Percentiles rank a stretch among this genome's conserved stretches.
Evolutionary conservation across 169 alveolate species (phyloP).

Genomic region (Theileria equi): DNA sequence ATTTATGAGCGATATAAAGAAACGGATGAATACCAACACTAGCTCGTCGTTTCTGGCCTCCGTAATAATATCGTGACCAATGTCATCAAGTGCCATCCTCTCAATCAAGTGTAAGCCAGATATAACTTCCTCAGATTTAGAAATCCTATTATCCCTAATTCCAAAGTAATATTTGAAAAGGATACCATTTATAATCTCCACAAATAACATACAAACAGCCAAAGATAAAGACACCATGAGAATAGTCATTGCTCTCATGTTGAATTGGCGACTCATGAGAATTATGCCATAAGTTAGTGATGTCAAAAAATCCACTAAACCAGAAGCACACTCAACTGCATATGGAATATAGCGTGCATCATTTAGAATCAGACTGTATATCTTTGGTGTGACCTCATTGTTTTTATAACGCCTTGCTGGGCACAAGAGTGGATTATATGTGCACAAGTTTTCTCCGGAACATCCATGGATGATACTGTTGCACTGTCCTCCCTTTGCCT

Average conservation of each 20-base stretch:
- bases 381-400: conserved; percentile 38
- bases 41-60: conserved; percentile 36
- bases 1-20: conserved; percentile 14
- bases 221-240: not conserved
- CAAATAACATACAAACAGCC: not conserved
- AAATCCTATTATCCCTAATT: conserved; percentile 35
- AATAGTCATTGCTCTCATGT: conserved; percentile 4
- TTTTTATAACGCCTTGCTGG: conserved; percentile 50
- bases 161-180: not conserved
- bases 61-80: conserved; percentile 22
- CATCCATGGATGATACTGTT: not conserved
- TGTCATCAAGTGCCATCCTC: conserved; percentile 28
- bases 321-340: conserved; percentile 17
- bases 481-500: not conserved
- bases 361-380: conserved; percentile 20
- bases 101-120: conserved; percentile 7
- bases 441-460: not conserved
- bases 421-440: conserved; percentile 35
- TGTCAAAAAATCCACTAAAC: conserved; percentile 11
- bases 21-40: conserved; percentile 17
- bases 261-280: conserved; percentile 9
- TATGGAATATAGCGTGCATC: conserved; percentile 25
- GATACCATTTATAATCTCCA: conserved; percentile 31
- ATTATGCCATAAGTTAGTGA: conserved; percentile 9
- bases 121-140: conserved; percentile 25